These are phyloP conservation scores for Calcarisporium arbuscula DNA, from an alignment of 2,329 filamentous ascomycete species.

Conservation along the genomic window DNA sequence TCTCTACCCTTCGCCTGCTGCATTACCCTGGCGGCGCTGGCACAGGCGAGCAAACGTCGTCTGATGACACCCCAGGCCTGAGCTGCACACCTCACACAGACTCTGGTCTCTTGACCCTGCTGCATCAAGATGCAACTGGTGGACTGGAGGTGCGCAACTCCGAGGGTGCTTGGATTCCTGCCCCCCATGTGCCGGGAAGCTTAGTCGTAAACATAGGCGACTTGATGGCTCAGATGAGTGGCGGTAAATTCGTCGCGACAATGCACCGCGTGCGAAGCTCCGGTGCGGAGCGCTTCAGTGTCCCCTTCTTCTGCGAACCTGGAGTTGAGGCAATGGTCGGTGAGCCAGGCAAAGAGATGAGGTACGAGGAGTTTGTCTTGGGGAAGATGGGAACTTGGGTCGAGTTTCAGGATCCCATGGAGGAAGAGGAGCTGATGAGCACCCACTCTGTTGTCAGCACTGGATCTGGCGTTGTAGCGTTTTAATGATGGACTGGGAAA, in stretches of 20 bases:
- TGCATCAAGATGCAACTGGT: constrained; percentile 38
- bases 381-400: constrained; percentile 14
- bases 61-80: no score
- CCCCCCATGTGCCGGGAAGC: constrained; percentile 22
- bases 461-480: no score
- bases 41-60: no score
- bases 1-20: no score
- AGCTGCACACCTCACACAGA: no score
- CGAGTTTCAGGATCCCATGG: constrained; percentile 21
- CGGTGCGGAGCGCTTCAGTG: constrained; percentile 9
- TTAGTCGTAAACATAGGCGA: constrained; percentile 34
- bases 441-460: constrained; percentile 5
- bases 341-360: constrained; percentile 11
- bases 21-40: no score
- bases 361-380: constrained; percentile 13
- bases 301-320: constrained; percentile 14
- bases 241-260: constrained; percentile 9
- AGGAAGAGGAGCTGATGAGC: constrained; percentile 10
- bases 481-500: no score
- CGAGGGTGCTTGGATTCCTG: constrained; percentile 26
- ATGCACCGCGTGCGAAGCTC: constrained; percentile 11
- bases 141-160: constrained; percentile 41
- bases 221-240: constrained; percentile 20
- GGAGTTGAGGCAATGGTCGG: constrained; percentile 22
- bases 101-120: constrained; percentile 36